Evolutionary conservation across 768 basidiomycete species (phyloP), one percentile per base, ranked within the genome.

Genomic region (Trametes villosa): DNA sequence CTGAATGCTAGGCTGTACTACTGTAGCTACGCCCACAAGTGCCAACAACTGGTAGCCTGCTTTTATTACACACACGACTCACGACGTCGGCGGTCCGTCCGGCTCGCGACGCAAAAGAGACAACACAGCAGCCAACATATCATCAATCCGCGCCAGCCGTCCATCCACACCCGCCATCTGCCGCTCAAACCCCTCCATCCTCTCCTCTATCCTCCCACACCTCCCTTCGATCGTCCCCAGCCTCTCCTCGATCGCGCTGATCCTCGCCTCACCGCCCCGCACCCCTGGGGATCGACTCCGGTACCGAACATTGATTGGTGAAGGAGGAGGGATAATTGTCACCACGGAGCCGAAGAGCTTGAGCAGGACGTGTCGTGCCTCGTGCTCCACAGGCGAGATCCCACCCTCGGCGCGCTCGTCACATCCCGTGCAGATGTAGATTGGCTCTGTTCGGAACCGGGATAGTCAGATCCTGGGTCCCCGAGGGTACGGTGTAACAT

Each of bases 131-230:
- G 33, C 22, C 45, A 56, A 56, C 34, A 38, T 56, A 8, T 47
- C 45, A 33, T 56, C 45, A 22, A 56, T 47, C 31, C 45, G 54
- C 22, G 11, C 17, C 30, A 47, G 31, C 15, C 54, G 22, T 8
- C 26, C 22, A 18, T 56, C 54, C 44, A 56, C n/a, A 7, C 54
- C 45, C 7, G 22, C 34, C 22, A 56, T 11, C 15, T 26, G 31
- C 15, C 33, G 36, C 45, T 56, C 54, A 27, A 56, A 15, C 2
- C 45, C 17, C 3, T 46, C 45, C 44, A 56, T 56, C 17, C 54
- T 30, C 15, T 34, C 54, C 31, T 56, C 54, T n/a, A 46, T 24
- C 45, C 45, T 27, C 22, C 22, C 45, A 15, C 20, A 46, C 30
- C 45, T 22, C 2, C 30, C 20, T 22, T 22, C 44, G n/a, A 56